Conservation (phyloP, 306 rosid genomes). For the Prunus campanulata region DNA sequence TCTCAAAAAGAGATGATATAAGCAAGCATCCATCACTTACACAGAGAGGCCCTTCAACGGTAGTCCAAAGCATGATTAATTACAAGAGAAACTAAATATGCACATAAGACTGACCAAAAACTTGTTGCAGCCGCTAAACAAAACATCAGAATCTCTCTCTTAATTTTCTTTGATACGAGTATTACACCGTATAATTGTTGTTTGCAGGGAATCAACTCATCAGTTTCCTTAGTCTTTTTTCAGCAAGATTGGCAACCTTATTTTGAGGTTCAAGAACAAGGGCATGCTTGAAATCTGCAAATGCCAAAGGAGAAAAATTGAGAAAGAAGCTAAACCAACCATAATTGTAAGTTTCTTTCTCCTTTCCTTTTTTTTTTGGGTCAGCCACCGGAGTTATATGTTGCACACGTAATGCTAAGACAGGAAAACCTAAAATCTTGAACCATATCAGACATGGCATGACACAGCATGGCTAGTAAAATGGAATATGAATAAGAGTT, state of each 20-base stretch:
- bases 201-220: conserved; percentile 33
- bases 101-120: conserved; percentile 18
- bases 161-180: not conserved
- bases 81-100: conserved; percentile 15
- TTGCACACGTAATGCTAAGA: not conserved
- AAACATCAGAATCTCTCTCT: not conserved
- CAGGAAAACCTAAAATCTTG: not conserved
- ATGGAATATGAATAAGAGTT: not conserved
- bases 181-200: not conserved
- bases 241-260: conserved; percentile 61
- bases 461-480: not conserved
- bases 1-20: not conserved
- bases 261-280: conserved; percentile 81
- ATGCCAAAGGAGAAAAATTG: conserved; percentile 8
- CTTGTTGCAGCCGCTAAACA: conserved; percentile 15
- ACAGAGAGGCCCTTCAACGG: not conserved
- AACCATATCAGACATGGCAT: not conserved
- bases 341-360: not conserved
- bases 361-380: not conserved
- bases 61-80: conserved; percentile 6
- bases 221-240: conserved; percentile 55
- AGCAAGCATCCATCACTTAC: not conserved
- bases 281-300: conserved; percentile 85
- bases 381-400: not conserved
- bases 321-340: not conserved